Base-by-base conservation (phyloP, 805 yeast species). In the Candida easanensis region DNA sequence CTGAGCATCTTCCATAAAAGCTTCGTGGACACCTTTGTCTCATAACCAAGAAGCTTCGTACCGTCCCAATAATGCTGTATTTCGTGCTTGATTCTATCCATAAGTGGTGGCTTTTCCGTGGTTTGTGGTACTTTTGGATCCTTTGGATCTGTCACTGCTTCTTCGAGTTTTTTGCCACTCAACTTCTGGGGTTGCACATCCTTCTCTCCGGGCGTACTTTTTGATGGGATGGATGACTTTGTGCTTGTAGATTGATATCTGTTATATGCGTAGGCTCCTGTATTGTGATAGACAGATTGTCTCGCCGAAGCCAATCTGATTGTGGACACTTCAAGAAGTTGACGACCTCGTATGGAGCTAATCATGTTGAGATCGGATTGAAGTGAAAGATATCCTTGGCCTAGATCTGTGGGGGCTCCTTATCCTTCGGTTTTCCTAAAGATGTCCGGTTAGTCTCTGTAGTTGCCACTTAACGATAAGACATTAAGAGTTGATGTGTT, bases 1-100 rank as follows among this genome's bases (percentile, higher is more conserved):
- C 95, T 79, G 5, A 86, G 80, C 77, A 88, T 73, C 61, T 88
- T 93, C 58, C 86, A 65, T 38, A 89, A 70, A 38, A 91, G 76
- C 64, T 88, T 85, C 33, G 87, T 78, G 2, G 96, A 85, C 33
- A 93, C 84, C 62, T 80, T 84, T 39, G 89, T 76, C 66, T 93
- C 99, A 57, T 87, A 79, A 3, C 98, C 98, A 36, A 91, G 70
- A 43, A 93, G 76, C 66, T 90, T 91, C 17, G 99, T 90, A 41
- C 99, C 99, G 58, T 82, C 86, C 96, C 97, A 88, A 64, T 89
- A 90, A 65, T 91, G 99, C 39, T 79, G 77, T 4, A 84, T 88
- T 64, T 86, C 97, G 58, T 87, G 91, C 62, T 89, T 91, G 45
- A 91, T 81, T 61, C 80, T 83, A 34, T 81, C 83, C 95, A 90